These are phyloP conservation scores for Triticum urartu DNA, from an alignment of 176 grass and related monocot genomes.

Conservation along the genomic window DNA sequence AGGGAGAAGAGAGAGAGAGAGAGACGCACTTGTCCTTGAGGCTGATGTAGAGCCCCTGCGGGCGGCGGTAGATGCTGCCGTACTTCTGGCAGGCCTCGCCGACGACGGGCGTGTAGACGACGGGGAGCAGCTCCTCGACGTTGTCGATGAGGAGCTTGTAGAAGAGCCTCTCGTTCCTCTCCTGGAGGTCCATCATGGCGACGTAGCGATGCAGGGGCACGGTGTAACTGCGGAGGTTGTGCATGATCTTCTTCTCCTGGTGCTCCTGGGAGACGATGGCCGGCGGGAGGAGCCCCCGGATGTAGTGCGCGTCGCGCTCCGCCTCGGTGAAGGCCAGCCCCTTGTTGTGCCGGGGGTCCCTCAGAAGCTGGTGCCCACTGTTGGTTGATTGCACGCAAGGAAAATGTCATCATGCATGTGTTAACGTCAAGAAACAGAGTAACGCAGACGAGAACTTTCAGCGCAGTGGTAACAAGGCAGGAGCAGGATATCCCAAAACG, in stretches of 20 bases:
- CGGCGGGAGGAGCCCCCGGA: constrained; percentile 80
- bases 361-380: constrained; percentile 69
- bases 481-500: no score
- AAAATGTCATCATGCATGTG: neutral
- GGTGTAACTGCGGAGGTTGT: constrained; percentile 78
- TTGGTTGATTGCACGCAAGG: neutral
- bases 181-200: constrained; percentile 99
- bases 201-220: constrained; percentile 87
- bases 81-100: constrained; percentile 99
- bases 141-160: constrained; percentile 96
- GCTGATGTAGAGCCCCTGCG: constrained; percentile 91
- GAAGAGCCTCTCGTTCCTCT: constrained; percentile 86
- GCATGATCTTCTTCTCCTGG: constrained; percentile 90
- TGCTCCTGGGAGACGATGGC: constrained; percentile 66
- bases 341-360: constrained; percentile 90
- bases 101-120: constrained; percentile 91
- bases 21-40: constrained; percentile 84
- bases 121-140: constrained; percentile 93
- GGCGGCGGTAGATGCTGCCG: constrained; percentile 73
- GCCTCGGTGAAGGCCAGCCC: constrained; percentile 74
- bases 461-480: neutral
- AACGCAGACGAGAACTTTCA: neutral
- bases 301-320: constrained; percentile 97
- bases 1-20: neutral
- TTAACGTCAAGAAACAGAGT: neutral